Evolutionary conservation across 192 early-diverging fungal genomes (phyloP).

Genomic region (Diversispora epigaea): DNA sequence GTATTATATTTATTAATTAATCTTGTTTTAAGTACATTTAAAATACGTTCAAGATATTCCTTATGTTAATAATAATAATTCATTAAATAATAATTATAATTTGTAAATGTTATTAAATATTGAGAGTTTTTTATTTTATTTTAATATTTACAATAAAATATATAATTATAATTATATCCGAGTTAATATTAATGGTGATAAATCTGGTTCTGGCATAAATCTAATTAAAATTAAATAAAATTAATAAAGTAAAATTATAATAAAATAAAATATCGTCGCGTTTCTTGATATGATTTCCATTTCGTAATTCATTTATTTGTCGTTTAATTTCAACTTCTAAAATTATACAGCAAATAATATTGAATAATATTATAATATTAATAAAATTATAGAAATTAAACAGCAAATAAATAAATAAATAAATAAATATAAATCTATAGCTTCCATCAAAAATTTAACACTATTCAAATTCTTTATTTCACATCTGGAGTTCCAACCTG

Average conservation of each 20-base stretch:
- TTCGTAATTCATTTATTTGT: slow-evolving; percentile 63
- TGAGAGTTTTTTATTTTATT: neutral
- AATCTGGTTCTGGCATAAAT: slow-evolving; percentile 85
- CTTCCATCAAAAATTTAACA: slow-evolving; percentile 63
- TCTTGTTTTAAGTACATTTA: slow-evolving; percentile 46
- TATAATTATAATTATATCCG: slow-evolving; percentile 31
- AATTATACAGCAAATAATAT: neutral
- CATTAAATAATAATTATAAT: too few relatives aligned
- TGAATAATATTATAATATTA: neutral
- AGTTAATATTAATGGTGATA: slow-evolving; percentile 55
- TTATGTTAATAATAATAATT: slow-evolving; percentile 14
- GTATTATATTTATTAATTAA: slow-evolving; percentile 62
- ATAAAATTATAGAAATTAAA: too few relatives aligned
- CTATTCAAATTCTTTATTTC: slow-evolving; percentile 84
- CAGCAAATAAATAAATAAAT: too few relatives aligned
- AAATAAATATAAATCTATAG: slow-evolving; percentile 53
- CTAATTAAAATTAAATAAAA: too few relatives aligned
- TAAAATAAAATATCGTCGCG: slow-evolving; percentile 57
- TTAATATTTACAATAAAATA: neutral
- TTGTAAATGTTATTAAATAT: too few relatives aligned
- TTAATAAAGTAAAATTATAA: too few relatives aligned
- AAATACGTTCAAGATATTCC: slow-evolving; percentile 48
- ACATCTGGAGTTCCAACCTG: slow-evolving; percentile 54
- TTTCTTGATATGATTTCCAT: slow-evolving; percentile 71
- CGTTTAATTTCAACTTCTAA: slow-evolving; percentile 78